phyloP scores from a whole-genome alignment of 2,329 filamentous ascomycete genomes.

The Xylariaceae sp. region DNA sequence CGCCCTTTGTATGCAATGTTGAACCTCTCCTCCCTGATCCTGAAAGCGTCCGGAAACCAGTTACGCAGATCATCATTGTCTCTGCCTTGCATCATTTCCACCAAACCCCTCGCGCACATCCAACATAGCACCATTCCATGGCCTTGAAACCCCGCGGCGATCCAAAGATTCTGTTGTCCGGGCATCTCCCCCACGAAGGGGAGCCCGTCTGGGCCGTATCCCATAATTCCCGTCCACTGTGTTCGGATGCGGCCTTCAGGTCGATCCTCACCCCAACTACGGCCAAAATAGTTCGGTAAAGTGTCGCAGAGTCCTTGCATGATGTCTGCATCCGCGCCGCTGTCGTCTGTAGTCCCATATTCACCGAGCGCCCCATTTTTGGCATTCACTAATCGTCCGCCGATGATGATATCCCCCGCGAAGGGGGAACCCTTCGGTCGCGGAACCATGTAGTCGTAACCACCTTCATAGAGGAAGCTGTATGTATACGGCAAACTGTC shows the following conservation, averaged over 20 bases:
- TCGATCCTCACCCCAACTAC: slow-evolving; percentile 46
- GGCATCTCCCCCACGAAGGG: slow-evolving; percentile 52
- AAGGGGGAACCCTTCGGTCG: slow-evolving; percentile 44
- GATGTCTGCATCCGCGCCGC: slow-evolving; percentile 46
- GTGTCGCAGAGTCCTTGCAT: slow-evolving; percentile 45
- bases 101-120: slow-evolving; percentile 57
- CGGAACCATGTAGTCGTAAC: slow-evolving; percentile 68
- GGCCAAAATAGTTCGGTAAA: slow-evolving; percentile 51
- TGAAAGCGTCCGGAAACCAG: slow-evolving; percentile 56
- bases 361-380: slow-evolving; percentile 43
- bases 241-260: slow-evolving; percentile 39
- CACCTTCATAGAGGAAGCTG: slow-evolving; percentile 57
- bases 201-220: slow-evolving; percentile 50
- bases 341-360: slow-evolving; percentile 58
- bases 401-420: slow-evolving; percentile 57
- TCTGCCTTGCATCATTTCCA: slow-evolving; percentile 47
- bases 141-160: slow-evolving; percentile 61
- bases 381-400: slow-evolving; percentile 51
- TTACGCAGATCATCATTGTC: slow-evolving; percentile 32
- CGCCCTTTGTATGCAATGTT: slow-evolving; percentile 34
- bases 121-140: slow-evolving; percentile 66
- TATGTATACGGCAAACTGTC: slow-evolving; percentile 50
- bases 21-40: slow-evolving; percentile 46
- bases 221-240: slow-evolving; percentile 58
- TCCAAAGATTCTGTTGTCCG: slow-evolving; percentile 47